These are phyloP conservation scores for Fagopyrum homotropicum DNA, from an alignment of 148 eudicot species.

Conservation along the genomic window DNA sequence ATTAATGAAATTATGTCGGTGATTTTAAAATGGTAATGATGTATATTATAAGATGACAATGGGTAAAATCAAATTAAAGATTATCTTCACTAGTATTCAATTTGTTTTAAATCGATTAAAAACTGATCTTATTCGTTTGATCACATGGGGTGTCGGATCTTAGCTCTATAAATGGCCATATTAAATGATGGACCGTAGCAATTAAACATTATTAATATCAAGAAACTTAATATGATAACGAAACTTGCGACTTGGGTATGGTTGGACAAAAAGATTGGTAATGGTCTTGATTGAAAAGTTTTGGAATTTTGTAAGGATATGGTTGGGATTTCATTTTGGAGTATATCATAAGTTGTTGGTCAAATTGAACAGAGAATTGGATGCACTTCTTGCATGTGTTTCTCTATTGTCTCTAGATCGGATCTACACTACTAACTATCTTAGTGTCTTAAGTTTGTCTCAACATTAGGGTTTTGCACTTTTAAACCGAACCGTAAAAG, in stretches of 20 bases:
- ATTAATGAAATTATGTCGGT: conserved; percentile 1
- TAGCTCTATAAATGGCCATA: not conserved
- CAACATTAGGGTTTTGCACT: too few species aligned
- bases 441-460: too few species aligned
- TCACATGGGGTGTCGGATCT: conserved; percentile 54
- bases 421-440: not conserved
- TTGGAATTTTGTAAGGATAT: not conserved
- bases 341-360: not conserved
- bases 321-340: not conserved
- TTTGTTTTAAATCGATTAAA: not conserved
- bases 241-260: not conserved
- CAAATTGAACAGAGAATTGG: not conserved
- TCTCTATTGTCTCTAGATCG: conserved; percentile 2
- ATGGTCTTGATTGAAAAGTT: not conserved
- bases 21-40: not conserved
- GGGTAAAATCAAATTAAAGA: not conserved
- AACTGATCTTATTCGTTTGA: conserved; percentile 12
- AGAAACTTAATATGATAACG: not conserved
- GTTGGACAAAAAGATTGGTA: not conserved
- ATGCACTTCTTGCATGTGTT: not conserved
- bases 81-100: not conserved
- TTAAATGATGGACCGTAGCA: conserved; percentile 5
- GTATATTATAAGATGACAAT: not conserved
- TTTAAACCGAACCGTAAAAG: too few species aligned
- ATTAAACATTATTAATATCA: conserved; percentile 6